Evolutionary conservation across 2,329 filamentous ascomycete genomes (phyloP), one percentile per base, ranked within the genome.

Genomic region (Parastagonospora nodorum): DNA sequence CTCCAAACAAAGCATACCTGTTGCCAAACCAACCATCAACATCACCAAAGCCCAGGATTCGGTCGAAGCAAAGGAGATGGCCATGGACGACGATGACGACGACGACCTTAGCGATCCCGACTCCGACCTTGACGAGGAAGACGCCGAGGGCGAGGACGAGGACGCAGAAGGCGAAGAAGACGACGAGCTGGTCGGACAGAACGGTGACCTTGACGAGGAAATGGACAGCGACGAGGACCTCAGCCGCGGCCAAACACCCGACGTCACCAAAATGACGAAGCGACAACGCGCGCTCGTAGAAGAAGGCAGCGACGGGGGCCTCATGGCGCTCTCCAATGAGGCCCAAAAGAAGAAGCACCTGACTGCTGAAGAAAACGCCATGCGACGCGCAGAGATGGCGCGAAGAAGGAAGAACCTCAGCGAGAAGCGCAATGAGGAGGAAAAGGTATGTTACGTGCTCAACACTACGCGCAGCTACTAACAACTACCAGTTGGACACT

Each of bases 381-480:
- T 89, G 83, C 82, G 88, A 42, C 79, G 88, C 48, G 84, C 86
- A 7, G 88, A 90, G 69, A 90, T 90, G 87, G 88, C 88, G 8
- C 78, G 88, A 48, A 80, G 88, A 45, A 78, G 88, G 53, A 90
- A 90, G 75, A 89, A 90, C 57, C 77, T 90, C 29, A 88, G 84
- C 50, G 88, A 90, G 74, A 89, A 89, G 75, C 82, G 87, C n/a
- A 88, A 89, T 48, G 87, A 90, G 64, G 88, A 90, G 74, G 88
- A 90, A 71, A 90, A 90, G 80, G 84, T 86, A 67, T 27, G 68
- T 48, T 14, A 32, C 33, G 19, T 2, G 24, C 8, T 46, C 33
- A 0, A 32, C 11, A 42, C 3, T 4, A 39, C 40, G 27, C 10
- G 6, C 14, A 31, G 2, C 29, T 51, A 37, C 61, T 67, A 43